phyloP scores from a whole-genome alignment of 1,139 yeast species.

The Yamadazyma kanchanaburiensis region DNA sequence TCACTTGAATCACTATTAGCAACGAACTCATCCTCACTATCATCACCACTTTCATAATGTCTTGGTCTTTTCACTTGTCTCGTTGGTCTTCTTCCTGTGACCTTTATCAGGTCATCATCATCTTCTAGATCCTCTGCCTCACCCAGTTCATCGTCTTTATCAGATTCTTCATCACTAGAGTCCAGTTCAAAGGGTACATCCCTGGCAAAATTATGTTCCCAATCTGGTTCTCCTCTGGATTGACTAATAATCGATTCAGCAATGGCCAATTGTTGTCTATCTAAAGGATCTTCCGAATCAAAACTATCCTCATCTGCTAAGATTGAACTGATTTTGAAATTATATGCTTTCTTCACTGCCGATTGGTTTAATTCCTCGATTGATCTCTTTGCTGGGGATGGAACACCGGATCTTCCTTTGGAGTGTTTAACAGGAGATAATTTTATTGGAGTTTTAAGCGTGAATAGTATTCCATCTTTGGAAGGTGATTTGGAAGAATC shows the following conservation, averaged over 20 bases:
- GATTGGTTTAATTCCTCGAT: slow-evolving; percentile 41
- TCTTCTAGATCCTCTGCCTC: slow-evolving; percentile 15
- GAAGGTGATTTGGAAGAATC: slow-evolving; percentile 15
- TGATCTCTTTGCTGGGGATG: slow-evolving; percentile 42
- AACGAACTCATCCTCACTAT: too few species aligned
- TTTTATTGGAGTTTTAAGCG: slow-evolving; percentile 6
- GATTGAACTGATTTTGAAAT: slow-evolving; percentile 25
- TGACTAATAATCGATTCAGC: slow-evolving; percentile 46
- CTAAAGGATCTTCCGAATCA: slow-evolving; percentile 21
- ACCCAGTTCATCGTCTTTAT: too few species aligned
- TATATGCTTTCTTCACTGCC: slow-evolving; percentile 49
- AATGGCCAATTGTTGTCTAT: slow-evolving; percentile 36
- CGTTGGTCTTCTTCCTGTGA: too few species aligned
- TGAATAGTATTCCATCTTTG: slow-evolving; percentile 19
- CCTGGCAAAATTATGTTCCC: too few species aligned
- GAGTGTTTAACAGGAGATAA: slow-evolving; percentile 34
- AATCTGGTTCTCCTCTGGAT: too few species aligned
- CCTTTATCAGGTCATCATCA: slow-evolving; percentile 1
- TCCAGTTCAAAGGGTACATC: slow-evolving; percentile 34
- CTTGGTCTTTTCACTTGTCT: too few species aligned
- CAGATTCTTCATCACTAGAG: slow-evolving; percentile 11
- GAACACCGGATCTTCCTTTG: slow-evolving; percentile 45
- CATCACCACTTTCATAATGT: too few species aligned
- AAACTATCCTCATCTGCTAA: slow-evolving; percentile 34
- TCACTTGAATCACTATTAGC: too few species aligned